Evolutionary conservation across 805 yeast genomes (phyloP), one percentile per base, ranked within the genome.

Genomic region (Brettanomyces custersianus): DNA sequence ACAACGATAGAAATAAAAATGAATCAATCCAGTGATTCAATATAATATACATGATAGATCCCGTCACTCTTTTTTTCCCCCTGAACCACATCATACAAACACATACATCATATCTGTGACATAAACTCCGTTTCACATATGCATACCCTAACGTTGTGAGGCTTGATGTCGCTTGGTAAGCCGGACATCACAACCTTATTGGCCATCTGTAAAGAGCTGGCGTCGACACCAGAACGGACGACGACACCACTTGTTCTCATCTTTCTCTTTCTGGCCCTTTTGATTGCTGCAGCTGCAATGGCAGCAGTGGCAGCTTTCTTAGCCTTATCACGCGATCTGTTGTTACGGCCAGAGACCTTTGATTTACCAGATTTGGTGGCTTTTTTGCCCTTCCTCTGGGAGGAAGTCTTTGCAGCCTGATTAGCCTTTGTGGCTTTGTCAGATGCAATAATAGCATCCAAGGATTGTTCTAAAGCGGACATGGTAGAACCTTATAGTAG

Each of bases 401-500:
- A 29, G 4, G 39, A 47, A 38, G 35, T 53, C 48, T 46, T 51
- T 47, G 42, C 50, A 42, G 41, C 43, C 36, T 36, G 42, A 42
- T 31, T 34, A 12, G 35, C 29, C 12, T 46, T 52, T 10, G 9
- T 20, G 9, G 30, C 17, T 33, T 43, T 49, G 40, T 45, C 52
- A 44, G 83, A 63, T 40, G 94, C 74, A 56, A 90, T 83, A 60
- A 90, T 90, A 52, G 87, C 96, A 68, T 90, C 98, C 55, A 90
- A 76, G 34, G 96, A 85, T 67, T 84, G 82, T 66, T 90, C 96
- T 65, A 90, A 74, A 52, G 82, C 72, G 58, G 94, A 80, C 88
- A 80, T 83, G 40, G 35, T 57, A n/a, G n/a, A n/a, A n/a, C n/a
- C n/a, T n/a, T n/a, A n/a, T n/a, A n/a, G n/a, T n/a, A n/a, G n/a